Evolutionary conservation across 2,329 filamentous ascomycete genomes (phyloP).

Genomic region (Keithomyces neogunnii): DNA sequence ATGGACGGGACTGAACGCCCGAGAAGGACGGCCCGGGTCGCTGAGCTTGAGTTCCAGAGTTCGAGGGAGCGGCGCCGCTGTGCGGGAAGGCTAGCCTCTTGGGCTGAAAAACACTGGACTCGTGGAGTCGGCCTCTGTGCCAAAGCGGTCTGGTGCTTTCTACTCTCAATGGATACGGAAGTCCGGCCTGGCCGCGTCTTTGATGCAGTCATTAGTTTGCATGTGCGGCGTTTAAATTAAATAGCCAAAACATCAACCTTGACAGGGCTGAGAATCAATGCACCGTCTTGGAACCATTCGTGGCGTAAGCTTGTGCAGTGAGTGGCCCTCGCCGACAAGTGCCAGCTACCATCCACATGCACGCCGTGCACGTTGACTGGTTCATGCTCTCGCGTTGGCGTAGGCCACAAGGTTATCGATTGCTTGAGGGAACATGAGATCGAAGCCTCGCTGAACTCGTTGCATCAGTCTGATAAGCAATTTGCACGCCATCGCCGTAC

Average conservation of each 20-base stretch:
- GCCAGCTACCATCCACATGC: background rate
- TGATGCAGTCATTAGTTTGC: background rate
- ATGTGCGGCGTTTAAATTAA: background rate
- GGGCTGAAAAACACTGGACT: background rate
- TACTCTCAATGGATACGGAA: background rate
- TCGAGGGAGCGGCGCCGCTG: background rate
- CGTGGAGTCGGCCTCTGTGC: background rate
- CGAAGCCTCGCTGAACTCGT: slow-evolving; percentile 1
- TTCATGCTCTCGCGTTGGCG: background rate
- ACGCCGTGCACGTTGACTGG: background rate
- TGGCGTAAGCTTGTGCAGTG: too few species aligned
- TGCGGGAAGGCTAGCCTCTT: background rate
- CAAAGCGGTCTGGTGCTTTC: background rate
- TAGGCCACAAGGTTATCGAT: background rate
- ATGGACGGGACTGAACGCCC: background rate
- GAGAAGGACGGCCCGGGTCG: background rate
- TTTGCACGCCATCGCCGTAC: background rate
- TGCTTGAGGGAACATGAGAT: background rate
- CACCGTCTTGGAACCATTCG: too few species aligned
- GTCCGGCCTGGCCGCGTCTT: background rate
- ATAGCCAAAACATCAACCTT: background rate
- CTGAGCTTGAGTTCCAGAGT: background rate
- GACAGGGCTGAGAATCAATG: background rate
- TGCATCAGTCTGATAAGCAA: background rate
- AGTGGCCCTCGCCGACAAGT: too few species aligned